A percentile compares a stretch with the other conserved stretches of the same genome.
phyloP scores from a whole-genome alignment of 129 eudicot genomes.

The Flaveria bidentis region DNA sequence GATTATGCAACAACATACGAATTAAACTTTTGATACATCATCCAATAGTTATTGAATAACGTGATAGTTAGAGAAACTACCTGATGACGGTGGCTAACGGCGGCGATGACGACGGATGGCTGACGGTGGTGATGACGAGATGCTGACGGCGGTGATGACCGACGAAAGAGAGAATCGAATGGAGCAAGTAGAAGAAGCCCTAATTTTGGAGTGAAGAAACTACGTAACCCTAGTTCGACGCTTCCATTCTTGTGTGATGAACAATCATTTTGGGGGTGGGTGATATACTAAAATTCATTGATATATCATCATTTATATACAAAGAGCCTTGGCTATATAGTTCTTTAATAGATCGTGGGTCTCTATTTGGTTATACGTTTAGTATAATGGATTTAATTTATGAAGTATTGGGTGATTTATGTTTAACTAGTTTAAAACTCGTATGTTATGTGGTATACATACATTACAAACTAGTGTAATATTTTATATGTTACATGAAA shows the following conservation, averaged over 20 bases:
- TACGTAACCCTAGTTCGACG: background rate
- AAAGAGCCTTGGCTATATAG: no score
- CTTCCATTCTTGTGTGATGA: background rate
- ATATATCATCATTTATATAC: no score
- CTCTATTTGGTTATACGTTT: no score
- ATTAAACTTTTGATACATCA: background rate
- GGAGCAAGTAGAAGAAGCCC: background rate
- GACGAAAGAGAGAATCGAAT: background rate
- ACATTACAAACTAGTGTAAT: no score
- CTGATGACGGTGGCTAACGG: background rate
- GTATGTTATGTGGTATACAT: no score
- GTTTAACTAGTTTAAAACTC: no score
- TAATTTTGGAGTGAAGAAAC: background rate
- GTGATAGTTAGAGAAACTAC: background rate
- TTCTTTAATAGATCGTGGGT: no score
- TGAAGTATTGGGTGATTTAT: no score
- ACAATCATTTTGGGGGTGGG: no score
- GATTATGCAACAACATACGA: background rate
- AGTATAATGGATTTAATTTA: no score
- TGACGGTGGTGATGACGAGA: background rate
- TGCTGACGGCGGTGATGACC: background rate
- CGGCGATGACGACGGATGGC: background rate
- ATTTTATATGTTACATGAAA: no score
- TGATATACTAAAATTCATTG: no score
- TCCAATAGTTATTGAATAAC: background rate